A percentile compares a stretch with the other conserved stretches of the same genome.
phyloP scores from a whole-genome alignment of 2,329 filamentous ascomycete species.

The Fusarium redolens region DNA sequence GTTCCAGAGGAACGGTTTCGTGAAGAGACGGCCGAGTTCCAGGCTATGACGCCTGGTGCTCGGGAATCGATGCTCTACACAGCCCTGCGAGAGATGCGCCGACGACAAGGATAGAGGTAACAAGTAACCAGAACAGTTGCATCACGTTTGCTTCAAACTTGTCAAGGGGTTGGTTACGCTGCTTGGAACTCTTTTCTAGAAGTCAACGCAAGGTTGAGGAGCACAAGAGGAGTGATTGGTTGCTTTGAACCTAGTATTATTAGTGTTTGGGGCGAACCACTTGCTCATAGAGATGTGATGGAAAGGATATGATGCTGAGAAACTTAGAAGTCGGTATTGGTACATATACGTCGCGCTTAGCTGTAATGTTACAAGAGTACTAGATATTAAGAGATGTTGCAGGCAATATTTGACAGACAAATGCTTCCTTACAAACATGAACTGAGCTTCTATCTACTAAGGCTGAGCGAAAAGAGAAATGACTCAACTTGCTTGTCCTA shows the following conservation, averaged over 20 bases:
- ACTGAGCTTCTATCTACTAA: background rate
- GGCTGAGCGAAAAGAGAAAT: background rate
- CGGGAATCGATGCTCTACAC: background rate
- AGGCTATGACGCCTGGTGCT: background rate
- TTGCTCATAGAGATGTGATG: background rate
- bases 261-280: background rate
- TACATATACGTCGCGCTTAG: background rate
- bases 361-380: background rate
- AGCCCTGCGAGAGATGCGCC: background rate
- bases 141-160: rapidly evolving
- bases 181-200: too few species aligned
- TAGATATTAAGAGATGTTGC: background rate
- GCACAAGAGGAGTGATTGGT: background rate
- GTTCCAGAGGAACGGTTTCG: rapidly evolving
- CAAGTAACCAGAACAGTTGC: background rate
- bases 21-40: background rate
- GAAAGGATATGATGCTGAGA: rapidly evolving
- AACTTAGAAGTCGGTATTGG: rapidly evolving
- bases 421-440: background rate
- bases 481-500: background rate
- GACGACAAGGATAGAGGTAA: background rate
- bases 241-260: background rate
- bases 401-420: background rate
- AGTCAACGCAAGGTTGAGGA: background rate
- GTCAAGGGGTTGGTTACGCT: background rate